Conservation (phyloP, 192 early-diverging fungal genomes). For the Entomortierella parvispora region DNA sequence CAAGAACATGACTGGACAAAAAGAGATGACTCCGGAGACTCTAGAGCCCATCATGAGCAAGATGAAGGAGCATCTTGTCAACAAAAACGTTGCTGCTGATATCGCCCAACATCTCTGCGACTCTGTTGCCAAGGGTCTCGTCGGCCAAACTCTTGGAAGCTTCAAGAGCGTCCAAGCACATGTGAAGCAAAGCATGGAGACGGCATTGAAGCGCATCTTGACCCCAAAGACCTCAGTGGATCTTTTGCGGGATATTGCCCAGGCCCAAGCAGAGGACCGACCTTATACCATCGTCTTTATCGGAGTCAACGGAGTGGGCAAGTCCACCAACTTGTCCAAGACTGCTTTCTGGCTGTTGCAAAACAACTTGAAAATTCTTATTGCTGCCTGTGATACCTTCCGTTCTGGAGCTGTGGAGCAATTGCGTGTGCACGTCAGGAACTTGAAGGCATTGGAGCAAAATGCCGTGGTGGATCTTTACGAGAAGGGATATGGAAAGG, state of each 20-base stretch:
- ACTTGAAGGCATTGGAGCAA: conserved; percentile 80
- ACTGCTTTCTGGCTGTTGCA: conserved; percentile 96
- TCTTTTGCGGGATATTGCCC: conserved; percentile 88
- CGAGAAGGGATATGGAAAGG: conserved; percentile 97
- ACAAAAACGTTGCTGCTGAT: conserved; percentile 94
- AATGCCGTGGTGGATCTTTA: conserved; percentile 82
- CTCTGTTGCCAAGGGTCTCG: conserved; percentile 74
- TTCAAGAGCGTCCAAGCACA: conserved; percentile 77
- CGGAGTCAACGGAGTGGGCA: conserved; percentile 94
- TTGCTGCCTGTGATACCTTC: conserved; percentile 98
- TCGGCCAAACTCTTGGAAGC: conserved; percentile 78
- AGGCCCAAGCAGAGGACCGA: conserved; percentile 69
- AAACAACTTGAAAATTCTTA: conserved; percentile 88
- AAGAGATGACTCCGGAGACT: conserved; percentile 74
- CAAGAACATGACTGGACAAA: conserved; percentile 74
- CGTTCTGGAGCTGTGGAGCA: conserved; percentile 96
- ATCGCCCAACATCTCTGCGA: conserved; percentile 87
- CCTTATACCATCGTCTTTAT: conserved; percentile 94
- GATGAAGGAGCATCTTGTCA: conserved; percentile 92
- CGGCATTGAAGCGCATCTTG: conserved; percentile 85
- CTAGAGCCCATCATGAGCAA: conserved; percentile 85
- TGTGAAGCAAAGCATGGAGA: conserved; percentile 85
- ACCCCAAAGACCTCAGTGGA: conserved; percentile 92
- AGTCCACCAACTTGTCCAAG: conserved; percentile 95
- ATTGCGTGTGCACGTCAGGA: conserved; percentile 89